Evolutionary conservation across 2,329 filamentous ascomycete species (phyloP), one percentile per base, ranked within the genome.

Genomic region (Neonectria neomacrospora): DNA sequence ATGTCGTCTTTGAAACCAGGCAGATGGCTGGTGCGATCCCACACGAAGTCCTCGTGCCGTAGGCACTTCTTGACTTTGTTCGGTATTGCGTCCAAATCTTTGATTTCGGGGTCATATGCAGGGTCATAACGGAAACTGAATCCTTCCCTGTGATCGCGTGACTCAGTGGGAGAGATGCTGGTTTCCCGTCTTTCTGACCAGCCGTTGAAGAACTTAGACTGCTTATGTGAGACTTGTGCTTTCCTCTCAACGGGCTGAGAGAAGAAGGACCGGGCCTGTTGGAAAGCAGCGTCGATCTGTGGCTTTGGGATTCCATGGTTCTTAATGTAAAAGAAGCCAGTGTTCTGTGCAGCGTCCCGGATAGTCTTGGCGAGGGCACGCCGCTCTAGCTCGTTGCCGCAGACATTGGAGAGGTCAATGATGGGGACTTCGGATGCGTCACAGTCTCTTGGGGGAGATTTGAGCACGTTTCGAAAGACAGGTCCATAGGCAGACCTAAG

Each of bases 311-410:
- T 80, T 3, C 83, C 81, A 61, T 86, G 84, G 60, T 85, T 83
- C 63, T 77, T 78, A 62, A 86, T 78, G 74, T 87, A 87, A 74
- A 87, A 87, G 76, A 87, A 87, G 3, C 85, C 85, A 0, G 77
- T 85, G 39, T 80, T 83, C 14, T 81, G 80, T 3, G 84, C 81
- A 0, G 85, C 85, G 0, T 75, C 67, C 20, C 77, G 78, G 16
- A 87, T 79, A 5, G 77, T 71, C 0, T 69, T 66, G 0, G 83
- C 83, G 0, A 85, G 78, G 11, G 69, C 65, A 42, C 77, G 73
- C 0, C 81, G 80, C 3, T 79, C 76, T 0, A 73, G 67, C 1
- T 77, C 73, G 2, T 71, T 58, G 53, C 79, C 78, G 57, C 82
- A 80, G 59, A 80, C 78, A 12, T 73, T 70, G 0, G 78, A 77